A percentile compares a stretch with the other conserved stretches of the same genome.
These are phyloP conservation scores for Piedraia hortae DNA, from an alignment of 2,329 filamentous ascomycete species.

Conservation along the genomic window DNA sequence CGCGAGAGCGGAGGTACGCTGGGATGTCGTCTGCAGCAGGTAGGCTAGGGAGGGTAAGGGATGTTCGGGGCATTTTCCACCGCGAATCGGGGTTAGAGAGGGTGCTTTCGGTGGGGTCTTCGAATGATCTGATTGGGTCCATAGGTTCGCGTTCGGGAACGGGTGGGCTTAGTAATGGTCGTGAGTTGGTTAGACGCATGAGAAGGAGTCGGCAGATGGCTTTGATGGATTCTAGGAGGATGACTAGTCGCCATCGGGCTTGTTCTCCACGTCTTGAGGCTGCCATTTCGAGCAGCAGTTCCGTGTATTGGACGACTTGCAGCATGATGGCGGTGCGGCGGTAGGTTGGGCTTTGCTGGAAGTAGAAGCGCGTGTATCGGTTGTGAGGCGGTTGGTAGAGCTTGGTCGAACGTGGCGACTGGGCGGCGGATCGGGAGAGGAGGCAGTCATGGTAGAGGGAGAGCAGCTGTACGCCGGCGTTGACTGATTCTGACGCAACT, in stretches of 20 bases:
- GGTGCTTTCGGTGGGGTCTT: constrained; percentile 23
- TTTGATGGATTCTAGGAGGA: constrained; percentile 64
- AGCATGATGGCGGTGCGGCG: constrained; percentile 54
- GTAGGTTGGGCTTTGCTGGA: constrained; percentile 38
- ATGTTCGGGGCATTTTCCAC: constrained; percentile 89
- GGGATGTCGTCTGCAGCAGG: constrained; percentile 62
- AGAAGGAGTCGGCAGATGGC: constrained; percentile 59
- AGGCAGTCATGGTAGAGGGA: constrained; percentile 82
- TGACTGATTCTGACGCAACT: constrained; percentile 68
- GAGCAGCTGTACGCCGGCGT: constrained; percentile 60
- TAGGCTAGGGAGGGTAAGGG: constrained; percentile 55
- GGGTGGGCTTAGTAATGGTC: constrained; percentile 57
- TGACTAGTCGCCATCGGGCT: constrained; percentile 60
- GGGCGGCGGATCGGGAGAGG: constrained; percentile 36
- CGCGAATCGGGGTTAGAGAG: constrained; percentile 10
- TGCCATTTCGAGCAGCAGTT: constrained; percentile 92
- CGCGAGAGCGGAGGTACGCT: constrained; percentile 63
- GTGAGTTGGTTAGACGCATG: constrained; percentile 53
- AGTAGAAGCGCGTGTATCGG: constrained; percentile 37
- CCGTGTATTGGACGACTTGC: constrained; percentile 80
- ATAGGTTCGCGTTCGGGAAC: constrained; percentile 71
- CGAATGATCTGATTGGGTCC: no score
- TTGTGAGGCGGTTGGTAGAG: constrained; percentile 25
- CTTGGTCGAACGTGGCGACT: constrained; percentile 23
- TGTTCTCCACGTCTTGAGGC: constrained; percentile 64